Base-by-base conservation (phyloP, 1,284 basidiomycete species). In the Ceratobasidium sp. region DNA sequence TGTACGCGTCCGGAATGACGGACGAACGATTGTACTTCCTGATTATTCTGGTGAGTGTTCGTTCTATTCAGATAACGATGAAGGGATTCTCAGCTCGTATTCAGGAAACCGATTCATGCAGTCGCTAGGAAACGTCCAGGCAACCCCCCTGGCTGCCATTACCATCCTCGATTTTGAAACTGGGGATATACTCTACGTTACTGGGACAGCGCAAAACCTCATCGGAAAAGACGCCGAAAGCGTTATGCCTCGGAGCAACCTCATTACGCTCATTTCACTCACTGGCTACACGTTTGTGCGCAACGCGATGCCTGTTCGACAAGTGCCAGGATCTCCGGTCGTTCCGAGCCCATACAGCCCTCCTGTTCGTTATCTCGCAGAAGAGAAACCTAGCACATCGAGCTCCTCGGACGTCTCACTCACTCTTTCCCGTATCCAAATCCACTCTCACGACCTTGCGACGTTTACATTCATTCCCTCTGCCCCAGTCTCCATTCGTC, bases 51-150 rank as follows among this genome's bases (percentile, higher is more conserved):
- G 91, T 89, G 83, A 18, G 84, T 80, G 49, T 40, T 23, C 40
- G 53, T 33, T 56, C 67, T 77, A 39, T 12, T 39, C 3, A 23
- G 12, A 6, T 23, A 7, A 60, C 13, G 60, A 46, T 63, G n/a
- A 66, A 51, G 44, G 28, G 23, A 56, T 56, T 40, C 39, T 77
- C 71, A 75, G 46, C 72, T 55, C 28, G 23, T 3, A 26, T 9
- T 79, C 33, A 91, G 91, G 91, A 0, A 91, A 92, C 81, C 87
- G 90, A 1, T 81, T 91, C 33, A 85, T 92, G 85, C 88, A 89
- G 0, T 91, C 91, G 0, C 86, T 93, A 4, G 91, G 91, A 18
- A 92, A 92, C 81, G 88, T 92, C 49, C 89, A 91, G 80, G 87
- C 85, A 5, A 90, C 89, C 0, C 87, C 89, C 0, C 81, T 89